These are phyloP conservation scores for Medicago ruthenica DNA, from an alignment of 306 rosid genomes.

Conservation along the genomic window DNA sequence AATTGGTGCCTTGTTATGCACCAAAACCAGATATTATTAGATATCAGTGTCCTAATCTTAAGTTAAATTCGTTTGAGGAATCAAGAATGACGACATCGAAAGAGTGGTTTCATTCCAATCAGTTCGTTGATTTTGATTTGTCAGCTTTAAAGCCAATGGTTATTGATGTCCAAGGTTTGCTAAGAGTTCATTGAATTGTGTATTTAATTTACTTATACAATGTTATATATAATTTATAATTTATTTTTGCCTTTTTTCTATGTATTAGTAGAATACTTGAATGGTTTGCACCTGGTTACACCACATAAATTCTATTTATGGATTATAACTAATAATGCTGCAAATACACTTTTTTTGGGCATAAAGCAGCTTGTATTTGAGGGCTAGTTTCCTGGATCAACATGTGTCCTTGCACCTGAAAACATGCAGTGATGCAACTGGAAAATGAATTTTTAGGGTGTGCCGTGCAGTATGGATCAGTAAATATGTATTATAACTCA, in stretches of 20 bases:
- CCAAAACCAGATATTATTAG: conserved; percentile 54
- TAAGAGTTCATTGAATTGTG: conserved; percentile 25
- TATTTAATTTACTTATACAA: conserved; percentile 29
- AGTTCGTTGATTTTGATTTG: conserved; percentile 51
- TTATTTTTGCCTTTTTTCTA: not conserved
- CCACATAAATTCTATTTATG: not conserved
- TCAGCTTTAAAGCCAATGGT: conserved; percentile 56
- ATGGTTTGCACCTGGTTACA: not conserved
- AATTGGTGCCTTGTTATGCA: conserved; percentile 51
- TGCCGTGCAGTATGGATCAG: not conserved
- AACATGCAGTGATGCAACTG: conserved; percentile 10
- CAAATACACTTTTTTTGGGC: conserved; percentile 6
- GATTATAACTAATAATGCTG: conserved; percentile 20
- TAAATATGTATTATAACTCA: conserved; percentile 19
- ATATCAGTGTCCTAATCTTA: conserved; percentile 51
- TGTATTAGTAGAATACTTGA: not conserved
- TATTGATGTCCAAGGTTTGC: conserved; percentile 68
- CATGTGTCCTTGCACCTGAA: no score
- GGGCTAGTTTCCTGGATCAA: no score
- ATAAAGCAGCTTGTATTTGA: no score
- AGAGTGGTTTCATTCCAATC: conserved; percentile 50
- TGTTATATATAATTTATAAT: conserved; percentile 2
- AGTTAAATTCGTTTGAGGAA: conserved; percentile 49
- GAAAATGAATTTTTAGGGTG: conserved; percentile 20
- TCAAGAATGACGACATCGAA: conserved; percentile 51